Conservation (phyloP, 805 yeast genomes). For the Sugiyamaella marilandica region DNA sequence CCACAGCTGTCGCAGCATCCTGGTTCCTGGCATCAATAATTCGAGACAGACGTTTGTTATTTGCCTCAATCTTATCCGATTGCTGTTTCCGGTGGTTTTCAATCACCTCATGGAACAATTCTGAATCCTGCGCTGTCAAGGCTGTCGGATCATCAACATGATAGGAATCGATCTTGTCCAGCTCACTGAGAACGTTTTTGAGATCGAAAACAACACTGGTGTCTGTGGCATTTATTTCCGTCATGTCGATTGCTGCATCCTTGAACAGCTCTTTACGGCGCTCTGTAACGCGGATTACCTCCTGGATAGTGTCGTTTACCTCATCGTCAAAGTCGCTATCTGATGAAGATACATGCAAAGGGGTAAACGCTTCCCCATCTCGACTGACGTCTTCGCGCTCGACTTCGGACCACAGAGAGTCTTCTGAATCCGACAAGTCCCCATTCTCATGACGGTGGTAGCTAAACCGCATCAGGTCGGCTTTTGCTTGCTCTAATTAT, state of each 20-base stretch:
- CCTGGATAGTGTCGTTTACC: not conserved
- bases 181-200: not conserved
- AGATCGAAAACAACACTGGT: not conserved
- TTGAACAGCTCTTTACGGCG: not conserved
- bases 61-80: not conserved
- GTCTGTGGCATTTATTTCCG: too few species aligned
- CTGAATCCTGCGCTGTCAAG: not conserved
- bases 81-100: not conserved
- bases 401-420: slow-evolving; percentile 19
- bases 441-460: not conserved
- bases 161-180: not conserved
- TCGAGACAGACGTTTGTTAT: not conserved
- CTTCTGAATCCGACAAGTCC: slow-evolving; percentile 9
- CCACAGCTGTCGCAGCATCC: not conserved
- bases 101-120: not conserved
- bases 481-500: too few species aligned
- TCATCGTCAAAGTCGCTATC: not conserved
- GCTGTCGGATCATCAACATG: not conserved
- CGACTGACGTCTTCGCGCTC: not conserved
- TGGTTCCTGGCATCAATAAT: not conserved
- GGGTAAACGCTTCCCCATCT: not conserved
- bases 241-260: too few species aligned
- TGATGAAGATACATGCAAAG: not conserved
- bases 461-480: too few species aligned
- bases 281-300: not conserved